Evolutionary conservation across 208 protist species (phyloP).

Genomic region (Trichomonas tenax): DNA sequence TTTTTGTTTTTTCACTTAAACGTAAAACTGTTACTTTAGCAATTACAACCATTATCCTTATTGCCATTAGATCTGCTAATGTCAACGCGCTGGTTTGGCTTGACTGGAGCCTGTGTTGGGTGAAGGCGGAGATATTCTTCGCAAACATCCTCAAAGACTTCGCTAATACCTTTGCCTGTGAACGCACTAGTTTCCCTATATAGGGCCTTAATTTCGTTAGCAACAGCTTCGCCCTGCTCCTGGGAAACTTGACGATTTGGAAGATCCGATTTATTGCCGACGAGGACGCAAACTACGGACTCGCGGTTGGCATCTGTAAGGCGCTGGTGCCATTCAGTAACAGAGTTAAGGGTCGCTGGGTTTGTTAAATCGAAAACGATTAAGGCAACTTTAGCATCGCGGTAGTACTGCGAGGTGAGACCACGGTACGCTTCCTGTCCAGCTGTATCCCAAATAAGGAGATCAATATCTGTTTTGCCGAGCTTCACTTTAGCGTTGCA

Average conservation of each 20-base stretch:
- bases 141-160: conserved; percentile 18
- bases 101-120: not conserved
- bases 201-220: not conserved
- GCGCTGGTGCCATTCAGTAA: not conserved
- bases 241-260: not conserved
- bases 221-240: conserved; percentile 8
- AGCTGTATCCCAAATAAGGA: conserved; percentile 15
- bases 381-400: not conserved
- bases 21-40: too few relatives aligned
- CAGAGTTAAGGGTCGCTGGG: not conserved
- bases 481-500: conserved; percentile 18
- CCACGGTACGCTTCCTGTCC: conserved; percentile 7
- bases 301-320: not conserved
- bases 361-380: conserved; percentile 16
- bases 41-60: not conserved
- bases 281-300: not conserved
- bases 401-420: not conserved
- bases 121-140: not conserved
- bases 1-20: too few relatives aligned
- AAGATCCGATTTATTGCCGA: not conserved
- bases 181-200: not conserved
- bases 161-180: not conserved
- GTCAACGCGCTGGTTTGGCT: not conserved
- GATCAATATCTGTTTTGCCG: not conserved
- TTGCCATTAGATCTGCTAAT: not conserved